Evolutionary conservation across 305 asterid genomes (phyloP).

Genomic region (Ruellia speciosa): DNA sequence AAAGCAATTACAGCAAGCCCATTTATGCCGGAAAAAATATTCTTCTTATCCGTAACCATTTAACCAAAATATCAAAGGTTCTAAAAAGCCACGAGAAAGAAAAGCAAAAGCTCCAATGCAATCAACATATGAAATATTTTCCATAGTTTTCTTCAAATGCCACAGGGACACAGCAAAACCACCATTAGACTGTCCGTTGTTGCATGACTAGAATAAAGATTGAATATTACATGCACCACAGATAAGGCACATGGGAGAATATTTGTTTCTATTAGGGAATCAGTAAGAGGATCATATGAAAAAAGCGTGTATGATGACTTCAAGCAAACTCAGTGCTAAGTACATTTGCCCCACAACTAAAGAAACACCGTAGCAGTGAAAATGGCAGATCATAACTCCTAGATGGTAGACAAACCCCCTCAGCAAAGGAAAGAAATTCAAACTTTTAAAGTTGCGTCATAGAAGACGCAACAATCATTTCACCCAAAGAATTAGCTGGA

Average conservation of each 20-base stretch:
- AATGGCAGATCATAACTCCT: conserved; percentile 9
- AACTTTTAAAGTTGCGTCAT: background rate
- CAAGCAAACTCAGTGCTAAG: conserved; percentile 7
- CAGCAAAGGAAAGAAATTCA: conserved; percentile 2
- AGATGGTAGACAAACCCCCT: background rate
- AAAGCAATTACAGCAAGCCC: background rate
- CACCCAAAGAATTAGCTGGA: conserved; percentile 13
- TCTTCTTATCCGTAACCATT: background rate
- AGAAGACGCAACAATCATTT: conserved; percentile 15
- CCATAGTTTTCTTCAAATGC: background rate
- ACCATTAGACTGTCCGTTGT: conserved; percentile 1
- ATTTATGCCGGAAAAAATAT: background rate
- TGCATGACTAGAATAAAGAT: background rate
- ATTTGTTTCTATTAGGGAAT: background rate
- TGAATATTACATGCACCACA: background rate
- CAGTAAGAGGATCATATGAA: background rate
- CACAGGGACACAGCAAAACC: background rate
- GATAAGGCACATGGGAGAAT: background rate
- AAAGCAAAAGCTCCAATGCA: background rate
- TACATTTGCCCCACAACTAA: background rate
- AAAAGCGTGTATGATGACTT: conserved; percentile 3
- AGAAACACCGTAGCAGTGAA: background rate
- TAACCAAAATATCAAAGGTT: background rate
- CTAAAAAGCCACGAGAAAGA: background rate
- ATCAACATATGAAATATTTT: background rate